Base-by-base conservation (phyloP, 1,284 basidiomycete genomes). In the Moesziomyces antarcticus region DNA sequence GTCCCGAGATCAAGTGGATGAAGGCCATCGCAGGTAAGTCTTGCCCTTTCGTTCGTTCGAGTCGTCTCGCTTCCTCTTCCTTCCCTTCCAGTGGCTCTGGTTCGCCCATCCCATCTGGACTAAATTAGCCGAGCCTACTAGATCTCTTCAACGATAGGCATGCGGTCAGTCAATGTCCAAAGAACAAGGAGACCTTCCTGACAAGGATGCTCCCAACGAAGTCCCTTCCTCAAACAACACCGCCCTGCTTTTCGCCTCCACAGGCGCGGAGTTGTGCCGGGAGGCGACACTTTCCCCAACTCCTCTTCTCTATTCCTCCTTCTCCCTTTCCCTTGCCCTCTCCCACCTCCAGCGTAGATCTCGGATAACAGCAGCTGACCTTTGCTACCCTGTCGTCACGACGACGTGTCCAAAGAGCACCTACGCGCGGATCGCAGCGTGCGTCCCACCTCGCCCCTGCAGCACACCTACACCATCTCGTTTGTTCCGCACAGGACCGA, bases 401-500 rank as follows among this genome's bases (percentile, higher is more conserved):
- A 35, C 45, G 16, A 6, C n/a, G 25, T 51, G 24, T 20, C 14
- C 21, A 33, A 51, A 96, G 94, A 93, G 79, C 94, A 97, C 83
- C 93, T 97, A 80, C 62, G 77, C 2, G 69, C 79, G 1, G 88
- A 86, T 8, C 75, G 69, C 20, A 68, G 57, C 21, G 75, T 73
- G 5, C 60, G 71, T 2, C 71, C 71, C 9, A 65, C 71, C 1
- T 73, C 71, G 18, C 65, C 71, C 10, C 52, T 73, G 89, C 91
- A 73, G 79, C 90, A 95, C 80, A 89, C 89, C 20, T 98, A 94
- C 85, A 94, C 92, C n/a, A 85, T 97, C 42, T 87, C 98, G 22
- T 89, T 97, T 45, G 92, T 96, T 0, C 96, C 97, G 7, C 88
- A 95, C 44, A 87, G 89, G 37, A 98, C 95, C 1, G 92, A 92